Percentiles rank a stretch among this genome's conserved stretches.
Evolutionary conservation across 371 early-diverging fungal species (phyloP).

Genomic region (Antonospora locustae): DNA sequence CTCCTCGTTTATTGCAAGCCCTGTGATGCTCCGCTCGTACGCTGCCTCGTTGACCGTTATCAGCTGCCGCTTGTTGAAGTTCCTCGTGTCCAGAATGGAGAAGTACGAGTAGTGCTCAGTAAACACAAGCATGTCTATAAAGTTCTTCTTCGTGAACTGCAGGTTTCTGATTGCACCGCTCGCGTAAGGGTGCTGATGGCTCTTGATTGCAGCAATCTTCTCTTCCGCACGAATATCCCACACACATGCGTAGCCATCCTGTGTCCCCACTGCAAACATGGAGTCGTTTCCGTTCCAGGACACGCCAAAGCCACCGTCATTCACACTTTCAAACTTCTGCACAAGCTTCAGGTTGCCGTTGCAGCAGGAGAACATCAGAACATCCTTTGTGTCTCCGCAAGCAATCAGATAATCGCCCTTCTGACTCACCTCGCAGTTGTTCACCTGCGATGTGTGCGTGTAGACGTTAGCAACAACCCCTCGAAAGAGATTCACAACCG

Average conservation of each 20-base stretch:
- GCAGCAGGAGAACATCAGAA: conserved; percentile 62
- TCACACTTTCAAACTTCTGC: conserved; percentile 58
- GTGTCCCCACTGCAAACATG: conserved; percentile 65
- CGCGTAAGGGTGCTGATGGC: conserved; percentile 34
- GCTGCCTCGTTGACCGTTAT: no score
- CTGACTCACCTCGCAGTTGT: conserved; percentile 62
- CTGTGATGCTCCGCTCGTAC: no score
- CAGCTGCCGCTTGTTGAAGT: conserved; percentile 41
- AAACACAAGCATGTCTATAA: conserved; percentile 48
- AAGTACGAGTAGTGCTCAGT: conserved; percentile 53
- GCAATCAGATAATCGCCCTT: conserved; percentile 66
- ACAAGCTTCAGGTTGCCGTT: conserved; percentile 59
- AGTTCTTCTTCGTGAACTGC: conserved; percentile 42
- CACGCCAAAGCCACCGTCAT: conserved; percentile 63
- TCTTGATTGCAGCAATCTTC: conserved; percentile 25
- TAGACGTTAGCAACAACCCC: conserved; percentile 61
- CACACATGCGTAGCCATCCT: conserved; percentile 64
- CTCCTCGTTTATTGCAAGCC: no score
- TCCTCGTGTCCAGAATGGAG: conserved; percentile 42
- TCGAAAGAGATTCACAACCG: conserved; percentile 63
- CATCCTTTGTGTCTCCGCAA: conserved; percentile 69
- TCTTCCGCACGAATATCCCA: conserved; percentile 58
- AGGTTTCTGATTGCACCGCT: conserved; percentile 51
- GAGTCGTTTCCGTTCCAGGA: conserved; percentile 63
- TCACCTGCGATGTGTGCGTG: conserved; percentile 28